Evolutionary conservation across 768 basidiomycete species (phyloP).

Genomic region (Leccinum rimulosum): DNA sequence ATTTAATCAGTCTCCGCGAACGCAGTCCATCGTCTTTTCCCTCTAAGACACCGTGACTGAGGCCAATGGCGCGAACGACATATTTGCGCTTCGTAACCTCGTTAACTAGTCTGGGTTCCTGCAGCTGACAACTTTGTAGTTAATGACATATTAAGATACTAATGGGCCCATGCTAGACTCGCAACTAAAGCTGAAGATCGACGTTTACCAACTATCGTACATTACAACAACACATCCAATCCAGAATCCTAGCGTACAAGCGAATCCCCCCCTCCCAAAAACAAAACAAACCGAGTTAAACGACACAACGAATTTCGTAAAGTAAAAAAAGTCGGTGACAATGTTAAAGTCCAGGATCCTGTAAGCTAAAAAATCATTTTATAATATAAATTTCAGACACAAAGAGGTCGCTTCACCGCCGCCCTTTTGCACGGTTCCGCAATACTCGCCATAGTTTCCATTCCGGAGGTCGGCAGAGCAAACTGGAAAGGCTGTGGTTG

Average conservation of each 20-base stretch:
- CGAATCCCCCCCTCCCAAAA: background rate
- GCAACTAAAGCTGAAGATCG: background rate
- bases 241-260: background rate
- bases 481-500: background rate
- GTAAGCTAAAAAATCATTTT: background rate
- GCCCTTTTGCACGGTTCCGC: slow-evolving; percentile 8
- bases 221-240: background rate
- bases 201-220: background rate
- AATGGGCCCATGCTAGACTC: background rate
- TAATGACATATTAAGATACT: background rate
- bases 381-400: slow-evolving; percentile 5
- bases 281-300: background rate
- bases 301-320: background rate
- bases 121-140: background rate
- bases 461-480: background rate
- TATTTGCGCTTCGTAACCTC: background rate
- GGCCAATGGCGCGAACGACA: background rate
- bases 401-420: slow-evolving; percentile 19
- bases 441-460: background rate
- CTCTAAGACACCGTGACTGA: background rate
- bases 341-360: background rate
- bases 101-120: background rate
- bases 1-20: slow-evolving; percentile 22
- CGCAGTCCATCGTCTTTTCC: slow-evolving; percentile 17
- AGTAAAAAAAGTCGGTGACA: background rate